phyloP scores from a whole-genome alignment of 192 early-diverging fungal species.

The Dissophora ornata region DNA sequence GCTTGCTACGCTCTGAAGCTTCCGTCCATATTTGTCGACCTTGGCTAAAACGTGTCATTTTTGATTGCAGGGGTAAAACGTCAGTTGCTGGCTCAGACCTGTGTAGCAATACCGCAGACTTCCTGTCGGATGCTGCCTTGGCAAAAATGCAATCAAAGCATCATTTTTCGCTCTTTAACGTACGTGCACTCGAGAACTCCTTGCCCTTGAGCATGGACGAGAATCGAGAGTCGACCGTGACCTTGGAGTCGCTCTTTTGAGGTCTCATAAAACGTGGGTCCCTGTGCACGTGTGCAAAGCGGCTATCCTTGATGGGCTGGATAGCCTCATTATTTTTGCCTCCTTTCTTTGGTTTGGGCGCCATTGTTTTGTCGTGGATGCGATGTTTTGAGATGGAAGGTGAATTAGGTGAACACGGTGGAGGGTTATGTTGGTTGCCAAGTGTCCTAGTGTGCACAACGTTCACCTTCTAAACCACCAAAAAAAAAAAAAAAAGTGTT shows the following conservation, averaged over 20 bases:
- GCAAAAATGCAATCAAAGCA: too few relatives aligned
- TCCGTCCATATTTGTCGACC: constrained; percentile 84
- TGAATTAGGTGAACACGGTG: neutral
- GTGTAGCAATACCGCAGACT: too few relatives aligned
- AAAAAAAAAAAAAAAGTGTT: constrained; percentile 7
- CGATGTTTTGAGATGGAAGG: neutral
- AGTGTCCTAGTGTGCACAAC: too few relatives aligned
- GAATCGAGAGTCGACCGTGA: constrained; percentile 92
- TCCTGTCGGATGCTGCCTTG: too few relatives aligned
- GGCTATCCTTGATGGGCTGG: constrained; percentile 67
- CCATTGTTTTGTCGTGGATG: constrained; percentile 7
- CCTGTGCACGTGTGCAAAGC: constrained; percentile 81
- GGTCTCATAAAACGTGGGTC: constrained; percentile 85
- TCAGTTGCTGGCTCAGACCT: too few relatives aligned
- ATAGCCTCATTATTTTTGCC: constrained; percentile 16
- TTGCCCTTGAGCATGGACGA: constrained; percentile 80
- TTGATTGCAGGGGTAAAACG: too few relatives aligned
- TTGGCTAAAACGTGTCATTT: constrained; percentile 65
- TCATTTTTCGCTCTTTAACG: too few relatives aligned
- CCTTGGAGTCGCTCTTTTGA: constrained; percentile 83
- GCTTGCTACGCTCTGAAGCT: constrained; percentile 54
- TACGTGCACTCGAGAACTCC: constrained; percentile 66
- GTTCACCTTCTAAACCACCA: neutral
- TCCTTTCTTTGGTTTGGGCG: constrained; percentile 41
- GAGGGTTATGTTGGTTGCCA: too few relatives aligned